Conservation (phyloP, 495 filamentous ascomycete species). For the Penicillium samsonianum region DNA sequence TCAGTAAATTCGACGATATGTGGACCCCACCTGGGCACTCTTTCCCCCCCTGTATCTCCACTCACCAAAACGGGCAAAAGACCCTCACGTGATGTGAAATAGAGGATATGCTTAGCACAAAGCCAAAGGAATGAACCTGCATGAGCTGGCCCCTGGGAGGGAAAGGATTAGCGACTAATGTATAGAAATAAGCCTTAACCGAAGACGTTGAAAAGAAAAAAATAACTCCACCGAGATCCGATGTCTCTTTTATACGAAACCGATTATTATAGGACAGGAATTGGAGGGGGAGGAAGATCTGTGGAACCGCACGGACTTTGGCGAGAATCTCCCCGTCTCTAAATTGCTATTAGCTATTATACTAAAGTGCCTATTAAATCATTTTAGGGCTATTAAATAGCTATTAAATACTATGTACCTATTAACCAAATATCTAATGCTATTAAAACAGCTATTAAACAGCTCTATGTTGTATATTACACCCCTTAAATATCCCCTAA, state of each 20-base stretch:
- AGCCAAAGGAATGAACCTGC: slow-evolving; percentile 7
- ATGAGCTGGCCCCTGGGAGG: background rate
- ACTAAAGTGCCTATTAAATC: background rate
- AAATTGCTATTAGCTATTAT: background rate
- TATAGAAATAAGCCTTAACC: slow-evolving; percentile 4
- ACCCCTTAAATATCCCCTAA: no score
- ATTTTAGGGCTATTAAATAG: no score
- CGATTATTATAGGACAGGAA: background rate
- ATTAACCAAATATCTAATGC: background rate
- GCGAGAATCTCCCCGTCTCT: background rate
- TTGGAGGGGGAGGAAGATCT: background rate
- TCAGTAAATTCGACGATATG: background rate
- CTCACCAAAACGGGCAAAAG: background rate
- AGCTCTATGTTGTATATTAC: no score
- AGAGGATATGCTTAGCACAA: background rate
- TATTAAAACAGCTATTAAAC: no score
- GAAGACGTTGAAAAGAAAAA: background rate
- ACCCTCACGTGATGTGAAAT: background rate
- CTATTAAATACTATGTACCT: no score
- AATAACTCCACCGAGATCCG: background rate
- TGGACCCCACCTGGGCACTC: background rate
- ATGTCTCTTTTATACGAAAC: no score
- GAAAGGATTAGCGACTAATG: slow-evolving; percentile 5
- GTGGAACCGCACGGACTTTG: slow-evolving; percentile 9
- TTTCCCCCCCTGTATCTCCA: slow-evolving; percentile 1